A percentile compares a stretch with the other conserved stretches of the same genome.
phyloP scores from a whole-genome alignment of 805 yeast genomes.

The Lipomyces yamanashiensis region DNA sequence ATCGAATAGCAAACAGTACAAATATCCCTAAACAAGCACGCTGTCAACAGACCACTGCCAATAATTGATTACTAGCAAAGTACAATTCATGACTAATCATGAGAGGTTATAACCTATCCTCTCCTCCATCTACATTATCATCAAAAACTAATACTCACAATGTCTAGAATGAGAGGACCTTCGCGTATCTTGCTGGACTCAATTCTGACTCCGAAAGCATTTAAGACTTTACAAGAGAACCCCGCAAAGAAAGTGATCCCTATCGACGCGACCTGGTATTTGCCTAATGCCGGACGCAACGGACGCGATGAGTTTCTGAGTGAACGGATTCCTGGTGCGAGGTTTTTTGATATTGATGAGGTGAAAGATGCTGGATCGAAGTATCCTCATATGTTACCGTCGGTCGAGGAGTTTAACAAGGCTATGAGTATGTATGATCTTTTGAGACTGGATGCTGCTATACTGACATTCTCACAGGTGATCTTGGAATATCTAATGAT shows the following conservation, averaged over 20 bases:
- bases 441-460: not conserved
- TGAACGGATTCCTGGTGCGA: conserved; percentile 67
- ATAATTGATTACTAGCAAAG: no score
- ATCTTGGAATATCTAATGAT: conserved; percentile 57
- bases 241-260: conserved; percentile 51
- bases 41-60: no score
- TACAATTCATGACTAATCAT: no score
- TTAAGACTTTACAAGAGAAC: conserved; percentile 11
- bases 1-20: no score
- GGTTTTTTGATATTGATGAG: conserved; percentile 77
- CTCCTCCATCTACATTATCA: no score
- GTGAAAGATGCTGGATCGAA: conserved; percentile 61
- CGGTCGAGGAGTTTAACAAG: conserved; percentile 56
- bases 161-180: conserved; percentile 11
- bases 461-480: conserved; percentile 44
- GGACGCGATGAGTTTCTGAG: conserved; percentile 62
- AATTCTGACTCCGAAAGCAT: conserved; percentile 25
- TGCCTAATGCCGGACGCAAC: conserved; percentile 72
- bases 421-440: conserved; percentile 42
- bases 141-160: not conserved
- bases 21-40: no score
- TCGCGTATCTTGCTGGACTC: conserved; percentile 4
- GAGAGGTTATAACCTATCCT: no score
- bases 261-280: conserved; percentile 89
- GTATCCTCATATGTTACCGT: conserved; percentile 93